Evolutionary conservation across 1,284 basidiomycete genomes (phyloP), one percentile per base, ranked within the genome.

Genomic region (Afroboletus lepidellus): DNA sequence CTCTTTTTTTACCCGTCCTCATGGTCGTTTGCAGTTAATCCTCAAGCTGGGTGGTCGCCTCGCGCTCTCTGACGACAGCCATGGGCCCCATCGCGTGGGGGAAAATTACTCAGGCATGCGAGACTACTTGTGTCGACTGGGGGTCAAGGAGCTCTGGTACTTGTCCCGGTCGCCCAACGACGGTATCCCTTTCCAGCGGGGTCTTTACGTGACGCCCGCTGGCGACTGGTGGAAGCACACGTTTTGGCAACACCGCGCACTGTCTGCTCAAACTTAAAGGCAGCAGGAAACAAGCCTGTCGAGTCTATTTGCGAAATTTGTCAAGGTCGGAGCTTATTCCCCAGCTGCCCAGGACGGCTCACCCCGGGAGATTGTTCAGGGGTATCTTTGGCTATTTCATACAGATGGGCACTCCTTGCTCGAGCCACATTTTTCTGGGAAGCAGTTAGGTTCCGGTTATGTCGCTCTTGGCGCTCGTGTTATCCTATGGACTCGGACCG

Each of bases 11-110:
- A 13, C 53, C 23, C 7, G 50, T 57, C 50, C 65, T 68, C 60
- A 65, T 65, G 62, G 44, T 34, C 29, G 41, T 46, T 34, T 25
- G n/a, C 56, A 95, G 90, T 67, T 90, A 16, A 91, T 98, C 54
- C 61, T 83, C 13, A 63, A 75, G 18, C 67, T 77, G 33, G 79
- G 79, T 7, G 96, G 96, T 1, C 80, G 84, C 21, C 79, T 98
- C 53, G 84, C 89, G 20, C 77, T 98, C 18, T 98, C 95, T 2
- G 96, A 99, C 69, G 96, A 99, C 70, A 96, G 94, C 51, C 96
- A 99, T 64, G 94, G 94, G 1, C 87, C 92, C 1, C 80, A 85
- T 34, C 85, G 86, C 16, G 94, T 99, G 39, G 96, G 92, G 0
- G 74, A 94, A 48, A 94, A 98, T 69, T 99, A 97, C 63, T 60